phyloP scores from a whole-genome alignment of 768 basidiomycete species.

The Hysterangium stoloniferum region DNA sequence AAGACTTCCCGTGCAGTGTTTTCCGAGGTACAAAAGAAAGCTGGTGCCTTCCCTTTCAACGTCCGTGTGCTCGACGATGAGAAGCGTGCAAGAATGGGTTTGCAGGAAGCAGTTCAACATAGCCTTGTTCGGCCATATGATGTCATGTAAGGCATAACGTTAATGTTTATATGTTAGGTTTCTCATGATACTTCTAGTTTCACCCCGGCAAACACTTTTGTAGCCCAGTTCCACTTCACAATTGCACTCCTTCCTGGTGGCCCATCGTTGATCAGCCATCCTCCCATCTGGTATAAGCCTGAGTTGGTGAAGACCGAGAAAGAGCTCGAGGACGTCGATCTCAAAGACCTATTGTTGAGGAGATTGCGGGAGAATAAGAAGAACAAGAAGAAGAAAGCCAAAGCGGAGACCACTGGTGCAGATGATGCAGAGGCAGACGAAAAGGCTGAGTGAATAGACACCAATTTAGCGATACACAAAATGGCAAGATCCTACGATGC shows the following conservation, averaged over 20 bases:
- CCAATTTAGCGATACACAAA: constrained; percentile 1
- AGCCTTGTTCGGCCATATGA: constrained; percentile 91
- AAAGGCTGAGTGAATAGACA: constrained; percentile 10
- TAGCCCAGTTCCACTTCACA: constrained; percentile 97
- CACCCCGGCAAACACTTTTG: constrained; percentile 74
- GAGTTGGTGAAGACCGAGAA: constrained; percentile 88
- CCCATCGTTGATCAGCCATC: constrained; percentile 78
- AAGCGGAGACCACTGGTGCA: constrained; percentile 34
- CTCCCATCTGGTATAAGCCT: constrained; percentile 88
- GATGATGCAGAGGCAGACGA: constrained; percentile 25
- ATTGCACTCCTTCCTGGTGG: constrained; percentile 88
- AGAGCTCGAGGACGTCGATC: constrained; percentile 79
- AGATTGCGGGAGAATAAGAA: constrained; percentile 86
- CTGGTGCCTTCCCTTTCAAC: constrained; percentile 97
- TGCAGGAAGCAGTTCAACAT: constrained; percentile 94
- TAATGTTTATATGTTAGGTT: constrained; percentile 1
- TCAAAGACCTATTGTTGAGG: constrained; percentile 71
- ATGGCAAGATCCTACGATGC: constrained; percentile 15
- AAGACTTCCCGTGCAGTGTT: constrained; percentile 96
- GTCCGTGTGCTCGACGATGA: constrained; percentile 91
- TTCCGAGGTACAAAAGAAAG: constrained; percentile 96
- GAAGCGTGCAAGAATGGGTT: constrained; percentile 89
- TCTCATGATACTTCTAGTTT: constrained; percentile 37
- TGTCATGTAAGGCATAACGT: constrained; percentile 84
- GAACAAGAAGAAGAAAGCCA: constrained; percentile 79